Evolutionary conservation across 352 stramenopile genomes (phyloP), one percentile per base, ranked within the genome.

Genomic region (Phytophthora aleatoria): DNA sequence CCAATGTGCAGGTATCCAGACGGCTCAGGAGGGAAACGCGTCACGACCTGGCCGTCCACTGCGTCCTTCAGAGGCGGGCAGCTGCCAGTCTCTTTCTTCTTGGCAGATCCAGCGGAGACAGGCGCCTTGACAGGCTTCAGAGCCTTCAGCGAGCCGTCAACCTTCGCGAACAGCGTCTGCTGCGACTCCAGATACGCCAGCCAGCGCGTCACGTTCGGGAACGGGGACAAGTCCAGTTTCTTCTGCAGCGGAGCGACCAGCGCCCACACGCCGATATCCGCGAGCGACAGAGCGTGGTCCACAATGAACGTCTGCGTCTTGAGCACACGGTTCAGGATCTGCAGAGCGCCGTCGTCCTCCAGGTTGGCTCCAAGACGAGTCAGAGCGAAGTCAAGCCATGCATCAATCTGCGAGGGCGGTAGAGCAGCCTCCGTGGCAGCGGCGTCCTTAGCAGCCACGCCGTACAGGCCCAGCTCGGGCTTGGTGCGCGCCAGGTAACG

Each of bases 1-100:
- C 97, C 97, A 70, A 99, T 98, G 84, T 99, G 98, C 41, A 99
- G 80, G 77, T 99, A 99, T 58, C 98, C 98, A 71, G 83, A 98
- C 5, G 98, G 97, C 83, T 99, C 98, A 3, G 98, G 98, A 12
- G 97, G 98, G 61, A 99, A 99, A 5, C 98, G 91, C 50, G 98
- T 99, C 6, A 99, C 91, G 30, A 99, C 97, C 61, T 98, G 86
- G 48, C 97, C 97, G 3, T 90, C 85, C 20, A 97, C 85, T 35
- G 96, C 97, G 63, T 94, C 97, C 73, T 99, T 95, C 39, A 99
- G 79, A 9, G 93, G 86, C 30, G 85, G 92, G 71, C 87, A 98
- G 72, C 86, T 97, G 26, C 97, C 97, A 4, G 71, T 85, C 33
- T 90, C 91, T 71, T 95, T 94, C 75, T 93, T 93, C 35, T 73